phyloP scores from a whole-genome alignment of 1,284 basidiomycete species.

The Schizophyllum commune region DNA sequence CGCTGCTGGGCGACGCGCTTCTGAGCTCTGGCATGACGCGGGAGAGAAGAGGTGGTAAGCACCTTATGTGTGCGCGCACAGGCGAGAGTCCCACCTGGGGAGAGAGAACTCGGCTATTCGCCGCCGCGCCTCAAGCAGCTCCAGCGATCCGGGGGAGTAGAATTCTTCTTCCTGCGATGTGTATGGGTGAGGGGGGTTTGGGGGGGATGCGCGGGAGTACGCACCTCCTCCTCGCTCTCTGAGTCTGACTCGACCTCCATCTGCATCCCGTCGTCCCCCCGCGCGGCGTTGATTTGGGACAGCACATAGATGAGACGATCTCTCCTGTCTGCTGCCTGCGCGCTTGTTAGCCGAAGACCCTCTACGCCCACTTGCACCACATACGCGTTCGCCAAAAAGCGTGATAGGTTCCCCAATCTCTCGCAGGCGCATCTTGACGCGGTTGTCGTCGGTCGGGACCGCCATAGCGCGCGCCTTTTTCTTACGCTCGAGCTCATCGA shows the following conservation, averaged over 20 bases:
- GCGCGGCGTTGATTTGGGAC: conserved; percentile 80
- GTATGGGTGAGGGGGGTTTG: conserved; percentile 1
- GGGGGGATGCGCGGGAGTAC: conserved; percentile 13
- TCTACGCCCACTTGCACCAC: conserved; percentile 26
- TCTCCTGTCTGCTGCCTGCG: conserved; percentile 76
- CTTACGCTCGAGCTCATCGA: conserved; percentile 92
- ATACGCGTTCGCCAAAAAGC: conserved; percentile 91
- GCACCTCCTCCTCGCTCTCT: conserved; percentile 73
- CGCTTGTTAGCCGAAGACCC: conserved; percentile 6
- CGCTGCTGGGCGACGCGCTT: conserved; percentile 85
- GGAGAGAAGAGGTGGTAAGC: conserved; percentile 50
- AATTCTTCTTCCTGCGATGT: conserved; percentile 79
- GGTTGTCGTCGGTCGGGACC: conserved; percentile 93
- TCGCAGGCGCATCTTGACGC: conserved; percentile 82
- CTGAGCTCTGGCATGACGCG: conserved; percentile 73
- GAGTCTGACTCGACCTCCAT: conserved; percentile 57
- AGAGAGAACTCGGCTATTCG: conserved; percentile 89
- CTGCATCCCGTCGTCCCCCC: conserved; percentile 65
- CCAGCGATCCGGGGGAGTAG: conserved; percentile 87
- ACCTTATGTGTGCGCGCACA: conserved; percentile 51
- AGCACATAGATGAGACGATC: conserved; percentile 92
- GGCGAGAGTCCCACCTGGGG: conserved; percentile 72
- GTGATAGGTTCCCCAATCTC: conserved; percentile 96
- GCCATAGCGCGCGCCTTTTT: conserved; percentile 91
- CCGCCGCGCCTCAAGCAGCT: conserved; percentile 77